phyloP scores from a whole-genome alignment of 305 asterid species.

The Fraxinus greggii region DNA sequence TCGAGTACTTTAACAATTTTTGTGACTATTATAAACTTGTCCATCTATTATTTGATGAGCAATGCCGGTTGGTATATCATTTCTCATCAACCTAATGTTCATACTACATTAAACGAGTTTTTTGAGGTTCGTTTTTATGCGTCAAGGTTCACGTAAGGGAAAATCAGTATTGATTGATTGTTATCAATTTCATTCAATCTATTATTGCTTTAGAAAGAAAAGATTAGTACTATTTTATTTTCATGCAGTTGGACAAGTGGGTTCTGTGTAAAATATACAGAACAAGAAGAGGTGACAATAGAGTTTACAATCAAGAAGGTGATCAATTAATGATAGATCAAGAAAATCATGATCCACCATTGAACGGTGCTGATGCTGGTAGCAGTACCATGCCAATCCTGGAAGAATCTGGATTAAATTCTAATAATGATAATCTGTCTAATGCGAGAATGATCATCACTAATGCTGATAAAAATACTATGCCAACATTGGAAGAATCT shows the following conservation, averaged over 20 bases:
- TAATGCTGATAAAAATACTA: not conserved
- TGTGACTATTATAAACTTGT: not conserved
- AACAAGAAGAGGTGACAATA: not conserved
- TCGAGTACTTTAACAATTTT: not conserved
- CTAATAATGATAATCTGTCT: not conserved
- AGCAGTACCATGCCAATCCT: not conserved
- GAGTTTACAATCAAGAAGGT: not conserved
- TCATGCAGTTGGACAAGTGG: not conserved
- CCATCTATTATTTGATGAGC: not conserved
- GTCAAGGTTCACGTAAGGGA: not conserved
- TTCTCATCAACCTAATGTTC: not conserved
- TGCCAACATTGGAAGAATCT: not conserved
- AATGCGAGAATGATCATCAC: not conserved
- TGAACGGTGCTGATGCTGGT: not conserved
- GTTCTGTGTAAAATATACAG: constrained; percentile 3
- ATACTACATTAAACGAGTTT: not conserved
- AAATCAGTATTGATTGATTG: not conserved
- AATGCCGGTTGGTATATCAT: not conserved
- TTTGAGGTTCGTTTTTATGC: not conserved
- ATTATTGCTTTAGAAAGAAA: not conserved
- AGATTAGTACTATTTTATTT: not conserved
- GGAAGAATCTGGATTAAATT: not conserved
- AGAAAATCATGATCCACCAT: not conserved
- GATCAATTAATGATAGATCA: not conserved
- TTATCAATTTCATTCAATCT: not conserved